Evolutionary conservation across 805 yeast species (phyloP), one percentile per base, ranked within the genome.

Genomic region (Monosporozyma aerobia): DNA sequence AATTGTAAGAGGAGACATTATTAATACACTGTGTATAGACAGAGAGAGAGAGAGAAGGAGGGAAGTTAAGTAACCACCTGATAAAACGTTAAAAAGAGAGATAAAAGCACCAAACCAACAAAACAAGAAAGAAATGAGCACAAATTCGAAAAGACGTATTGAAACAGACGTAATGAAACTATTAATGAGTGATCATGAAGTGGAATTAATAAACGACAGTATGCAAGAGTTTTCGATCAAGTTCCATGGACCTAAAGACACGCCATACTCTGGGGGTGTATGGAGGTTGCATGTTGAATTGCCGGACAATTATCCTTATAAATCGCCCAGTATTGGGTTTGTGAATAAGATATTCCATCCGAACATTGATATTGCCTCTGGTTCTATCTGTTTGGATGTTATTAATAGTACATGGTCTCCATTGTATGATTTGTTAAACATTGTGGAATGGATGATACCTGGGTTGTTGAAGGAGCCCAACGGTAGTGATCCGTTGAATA

Each of bases 381-480:
- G 99, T 0, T 82, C 95, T 0, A 97, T 92, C 6, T 92, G 99
- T 69, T 79, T 92, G 49, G 98, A 92, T 67, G 98, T 94, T 16
- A 90, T 92, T 57, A 92, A 92, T 67, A 97, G 92, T 65, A 89
- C 98, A 0, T 92, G 99, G 99, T 87, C 95, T 44, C 98, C 99
- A 1, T 87, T 92, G 89, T 92, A 90, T 73, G 97, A 94, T 52
- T 77, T 94, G 58, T 74, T 83, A 58, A 94, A 94, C 66, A 87
- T 92, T 27, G 88, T 94, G 66, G 98, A 92, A 63, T 84, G 88
- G 65, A 94, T 92, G 72, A 72, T 92, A 54, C 99, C 99, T 6
- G 98, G 95, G 61, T 72, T 92, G 53, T 73, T 92, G 56, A 79
- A 90, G 52, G 94, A 92, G 63, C 97, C 98, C 19, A 92, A 92